These are phyloP conservation scores for Stipa capillata DNA, from an alignment of 176 grass and related monocot species.

Conservation along the genomic window DNA sequence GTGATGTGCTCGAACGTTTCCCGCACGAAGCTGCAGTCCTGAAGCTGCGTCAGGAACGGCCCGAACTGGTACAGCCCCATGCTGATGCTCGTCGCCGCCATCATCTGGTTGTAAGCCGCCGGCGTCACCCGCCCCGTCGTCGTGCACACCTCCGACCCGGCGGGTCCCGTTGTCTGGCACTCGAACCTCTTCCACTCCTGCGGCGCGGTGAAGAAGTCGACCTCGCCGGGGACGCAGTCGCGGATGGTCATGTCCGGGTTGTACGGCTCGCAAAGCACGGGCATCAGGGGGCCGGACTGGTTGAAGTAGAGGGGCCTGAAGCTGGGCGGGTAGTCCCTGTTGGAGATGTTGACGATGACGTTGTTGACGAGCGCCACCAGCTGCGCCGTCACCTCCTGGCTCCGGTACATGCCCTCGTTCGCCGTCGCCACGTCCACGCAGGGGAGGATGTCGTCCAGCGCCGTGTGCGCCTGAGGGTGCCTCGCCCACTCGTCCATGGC, in stretches of 20 bases:
- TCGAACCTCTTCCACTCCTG: slow-evolving; percentile 64
- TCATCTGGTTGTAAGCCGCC: slow-evolving; percentile 67
- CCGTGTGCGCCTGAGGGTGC: slow-evolving; percentile 63
- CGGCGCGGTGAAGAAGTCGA: slow-evolving; percentile 50
- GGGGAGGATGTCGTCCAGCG: slow-evolving; percentile 85
- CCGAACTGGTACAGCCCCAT: slow-evolving; percentile 58
- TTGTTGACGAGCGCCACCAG: slow-evolving; percentile 80
- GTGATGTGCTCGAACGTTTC: slow-evolving; percentile 66
- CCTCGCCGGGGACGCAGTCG: slow-evolving; percentile 46
- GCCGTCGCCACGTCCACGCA: slow-evolving; percentile 74
- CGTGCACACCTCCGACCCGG: slow-evolving; percentile 48
- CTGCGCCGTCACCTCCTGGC: slow-evolving; percentile 80
- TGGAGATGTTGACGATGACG: slow-evolving; percentile 85
- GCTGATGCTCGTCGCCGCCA: slow-evolving; percentile 51
- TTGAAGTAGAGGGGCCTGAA: slow-evolving; percentile 67
- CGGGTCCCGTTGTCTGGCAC: slow-evolving; percentile 23
- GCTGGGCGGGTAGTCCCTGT: slow-evolving; percentile 47
- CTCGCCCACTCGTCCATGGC: slow-evolving; percentile 86
- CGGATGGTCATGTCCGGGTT: slow-evolving; percentile 50
- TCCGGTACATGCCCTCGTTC: slow-evolving; percentile 53
- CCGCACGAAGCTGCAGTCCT: slow-evolving; percentile 81
- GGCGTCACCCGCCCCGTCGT: slow-evolving; percentile 61
- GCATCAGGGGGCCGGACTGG: slow-evolving; percentile 79
- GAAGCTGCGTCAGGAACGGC: slow-evolving; percentile 66
- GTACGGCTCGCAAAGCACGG: slow-evolving; percentile 62